Base-by-base conservation (phyloP, 805 yeast species). In the Lipomyces japonicus region DNA sequence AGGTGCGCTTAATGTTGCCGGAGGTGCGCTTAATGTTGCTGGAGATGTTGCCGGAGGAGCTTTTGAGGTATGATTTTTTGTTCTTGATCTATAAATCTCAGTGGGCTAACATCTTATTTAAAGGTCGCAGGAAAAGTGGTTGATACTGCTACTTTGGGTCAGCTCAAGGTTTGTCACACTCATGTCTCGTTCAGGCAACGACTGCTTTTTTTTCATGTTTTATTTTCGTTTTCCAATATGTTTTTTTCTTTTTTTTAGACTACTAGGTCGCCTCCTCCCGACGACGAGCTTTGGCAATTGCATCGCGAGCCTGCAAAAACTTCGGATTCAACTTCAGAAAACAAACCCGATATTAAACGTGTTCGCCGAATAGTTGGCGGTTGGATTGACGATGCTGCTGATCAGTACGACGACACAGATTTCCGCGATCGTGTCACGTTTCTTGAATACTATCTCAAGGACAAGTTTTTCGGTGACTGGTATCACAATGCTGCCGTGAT, bases 391-490 rank as follows among this genome's bases (percentile, higher is more conserved):
- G 28, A 49, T 10, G 32, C 39, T 12, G 39, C 39, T 24, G 48
- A 46, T 32, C 37, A 34, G 31, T 45, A 42, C 39, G 51, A 36
- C 12, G 51, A 49, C 23, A 53, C 48, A 30, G 57, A 53, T 28
- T 28, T 53, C 36, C 53, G 57, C 26, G 48, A 50, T 22, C 76
- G 78, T 22, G 81, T 88, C 19, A 86, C 97, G 0, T 62, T 85
- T 31, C 71, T 90, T 51, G 96, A 89, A 62, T 75, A 78, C 51
- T 78, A 82, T 61, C 70, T 93, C 46, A 95, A 95, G 5, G 84
- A 86, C 25, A 73, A 70, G 32, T 77, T 80, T 14, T 86, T 85
- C 61, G 98, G 98, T 46, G 97, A 93, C 65, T 93, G 98, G 98
- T 93, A 84, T 65, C 97, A 93, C 67, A 82, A 84, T 45, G 82